Base-by-base conservation (phyloP, 2,329 filamentous ascomycete species). In the Verruconis gallopava region DNA sequence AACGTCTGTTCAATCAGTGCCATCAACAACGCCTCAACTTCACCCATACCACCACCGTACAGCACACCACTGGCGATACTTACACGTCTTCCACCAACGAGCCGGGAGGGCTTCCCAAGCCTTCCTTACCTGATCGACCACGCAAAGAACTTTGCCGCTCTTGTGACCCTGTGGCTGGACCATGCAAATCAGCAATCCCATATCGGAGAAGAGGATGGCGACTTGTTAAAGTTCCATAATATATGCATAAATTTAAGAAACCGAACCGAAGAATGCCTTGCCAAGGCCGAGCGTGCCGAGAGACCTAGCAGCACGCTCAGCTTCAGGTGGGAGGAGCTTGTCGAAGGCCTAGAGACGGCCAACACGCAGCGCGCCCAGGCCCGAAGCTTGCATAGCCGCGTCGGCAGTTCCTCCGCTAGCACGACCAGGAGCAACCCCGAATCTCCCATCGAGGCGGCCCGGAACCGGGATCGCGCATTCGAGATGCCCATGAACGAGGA, bases 81-180 rank as follows among this genome's bases (percentile, higher is more conserved):
- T 33, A 78, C 80, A 34, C 81, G 91, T 1, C 65, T 96, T 12
- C 81, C 85, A 5, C 76, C 80, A 6, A 79, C 80, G 1, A 85
- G 84, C 5, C 76, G 85, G 43, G 91, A 98, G 63, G 91, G 91
- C 0, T 94, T 95, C 52, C 89, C 88, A 0, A 91, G 84, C 36
- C 68, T 98, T 12, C 91, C 91, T 1, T 95, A 93, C 56, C 72
- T 98, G 3, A 83, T 98, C 47, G 91, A 98, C 51, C 80, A 88
- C 48, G 77, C 86, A 5, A 77, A 85, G 47, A 88, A 84, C 51
- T 86, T 88, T 51, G 85, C 91, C 0, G 79, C 80, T 28, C 64
- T 98, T 14, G 80, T 93, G 17, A 82, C 82, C 52, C 65, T 91
- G 11, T 93, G 84, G 84, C 69, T 81, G 0, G 79, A 85, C 38